Base-by-base conservation (phyloP, 2,329 filamentous ascomycete species). In the Clonostachys sp. region DNA sequence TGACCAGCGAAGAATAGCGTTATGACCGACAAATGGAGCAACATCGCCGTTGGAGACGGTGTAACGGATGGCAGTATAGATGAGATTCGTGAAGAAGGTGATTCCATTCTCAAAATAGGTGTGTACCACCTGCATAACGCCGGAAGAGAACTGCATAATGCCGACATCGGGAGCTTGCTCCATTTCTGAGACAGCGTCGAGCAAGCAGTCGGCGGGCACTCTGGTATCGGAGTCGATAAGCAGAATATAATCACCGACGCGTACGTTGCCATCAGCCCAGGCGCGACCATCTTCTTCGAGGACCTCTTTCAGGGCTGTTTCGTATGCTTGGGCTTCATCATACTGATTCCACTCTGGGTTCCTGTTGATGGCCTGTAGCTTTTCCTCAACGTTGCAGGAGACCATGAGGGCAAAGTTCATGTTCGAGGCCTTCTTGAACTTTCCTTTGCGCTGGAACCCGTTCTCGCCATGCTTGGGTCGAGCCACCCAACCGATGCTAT, bases 241-340 rank as follows among this genome's bases (percentile, higher is more conserved):
- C 12, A 68, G 59, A 50, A 91, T 89, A 64, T 91, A 91, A 66
- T 95, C 89, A 48, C 90, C 90, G 18, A 95, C 74, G 45, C 89
- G 87, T 55, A 95, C 86, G 64, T 94, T 91, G 51, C 89, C 90
- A 60, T 90, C 88, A 16, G 89, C 89, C 86, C 86, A 88, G 30
- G 86, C 86, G 30, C 84, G 80, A 16, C 83, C 82, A 48, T 87
- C 75, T 44, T 84, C 80, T 42, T 83, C 77, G 36, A 91, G 74
- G 16, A 86, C 79, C 50, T 86, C 78, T 54, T 81, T 77, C 40
- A 91, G 74, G 50, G 80, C 75, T 57, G 74, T 65, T 62, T 84
- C 78, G 58, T 90, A 90, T 2, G 82, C 83, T 50, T 74, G 67
- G 7, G 79, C 78, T 62, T 89, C 86, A 50, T 89, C 81, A 42